phyloP scores from a whole-genome alignment of 441 rosid genomes.

The Gossypium davidsonii region DNA sequence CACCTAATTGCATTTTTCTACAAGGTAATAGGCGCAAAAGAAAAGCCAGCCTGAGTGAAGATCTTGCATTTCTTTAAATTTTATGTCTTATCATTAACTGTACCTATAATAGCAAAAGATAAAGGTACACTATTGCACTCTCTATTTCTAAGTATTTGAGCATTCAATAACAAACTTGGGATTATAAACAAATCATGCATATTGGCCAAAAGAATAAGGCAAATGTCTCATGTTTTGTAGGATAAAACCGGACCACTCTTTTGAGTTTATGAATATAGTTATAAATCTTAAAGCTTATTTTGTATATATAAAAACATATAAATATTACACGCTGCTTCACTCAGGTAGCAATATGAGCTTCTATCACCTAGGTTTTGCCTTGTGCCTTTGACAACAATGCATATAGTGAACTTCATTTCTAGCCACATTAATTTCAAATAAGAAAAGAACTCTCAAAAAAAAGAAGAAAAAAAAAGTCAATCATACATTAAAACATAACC shows the following conservation, averaged over 20 bases:
- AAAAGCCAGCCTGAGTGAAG: background rate
- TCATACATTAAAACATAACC: background rate
- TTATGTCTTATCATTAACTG: background rate
- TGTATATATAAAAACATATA: background rate
- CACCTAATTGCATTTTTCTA: background rate
- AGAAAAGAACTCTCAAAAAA: background rate
- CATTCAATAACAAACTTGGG: background rate
- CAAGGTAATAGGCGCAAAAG: background rate
- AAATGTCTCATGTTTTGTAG: background rate
- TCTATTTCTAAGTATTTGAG: background rate
- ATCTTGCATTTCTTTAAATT: background rate
- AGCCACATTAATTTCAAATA: constrained; percentile 1
- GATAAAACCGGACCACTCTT: background rate
- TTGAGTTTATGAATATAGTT: background rate
- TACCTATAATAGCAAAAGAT: background rate
- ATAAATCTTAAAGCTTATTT: background rate
- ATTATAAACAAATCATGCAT: background rate
- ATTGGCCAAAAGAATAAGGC: background rate
- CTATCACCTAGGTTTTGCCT: background rate
- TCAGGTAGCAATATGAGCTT: background rate
- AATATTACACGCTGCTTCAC: background rate
- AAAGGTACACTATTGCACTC: background rate
- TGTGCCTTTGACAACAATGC: background rate
- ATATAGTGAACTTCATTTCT: background rate
- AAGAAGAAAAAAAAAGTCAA: background rate